These are phyloP conservation scores for Symmetrospora coprosmae DNA, from an alignment of 768 basidiomycete genomes.

Conservation along the genomic window DNA sequence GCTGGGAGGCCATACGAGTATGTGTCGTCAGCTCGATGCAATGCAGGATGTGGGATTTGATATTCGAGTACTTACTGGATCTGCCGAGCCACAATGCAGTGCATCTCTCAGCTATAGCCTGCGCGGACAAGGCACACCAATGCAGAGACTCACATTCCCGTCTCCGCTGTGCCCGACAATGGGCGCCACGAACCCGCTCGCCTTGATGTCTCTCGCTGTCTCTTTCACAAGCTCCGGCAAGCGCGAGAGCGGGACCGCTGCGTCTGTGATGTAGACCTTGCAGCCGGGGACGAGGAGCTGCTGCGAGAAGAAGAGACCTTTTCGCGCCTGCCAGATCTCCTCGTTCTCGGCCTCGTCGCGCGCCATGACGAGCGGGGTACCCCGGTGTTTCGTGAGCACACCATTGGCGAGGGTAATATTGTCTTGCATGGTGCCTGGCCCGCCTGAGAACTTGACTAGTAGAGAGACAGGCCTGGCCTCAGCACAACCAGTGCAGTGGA, in stretches of 20 bases:
- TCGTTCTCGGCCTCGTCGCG: constrained; percentile 71
- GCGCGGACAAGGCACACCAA: too few species aligned
- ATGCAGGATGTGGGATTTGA: too few species aligned
- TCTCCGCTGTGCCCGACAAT: constrained; percentile 13
- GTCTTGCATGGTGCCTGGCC: constrained; percentile 48
- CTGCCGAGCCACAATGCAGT: not conserved
- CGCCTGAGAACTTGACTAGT: constrained; percentile 84
- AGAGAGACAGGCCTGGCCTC: constrained; percentile 40
- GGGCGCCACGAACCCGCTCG: constrained; percentile 5
- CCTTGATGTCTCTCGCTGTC: not conserved
- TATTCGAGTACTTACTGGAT: not conserved
- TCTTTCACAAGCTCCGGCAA: constrained; percentile 10
- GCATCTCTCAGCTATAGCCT: not conserved
- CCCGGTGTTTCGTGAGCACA: constrained; percentile 55
- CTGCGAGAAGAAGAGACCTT: constrained; percentile 25
- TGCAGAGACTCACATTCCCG: constrained; percentile 8
- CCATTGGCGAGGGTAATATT: constrained; percentile 35
- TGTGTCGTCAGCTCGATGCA: too few species aligned
- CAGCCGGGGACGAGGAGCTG: constrained; percentile 43
- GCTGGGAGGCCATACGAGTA: not conserved
- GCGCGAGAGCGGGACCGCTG: constrained; percentile 45
- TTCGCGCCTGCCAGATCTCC: constrained; percentile 50
- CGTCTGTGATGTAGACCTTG: constrained; percentile 74
- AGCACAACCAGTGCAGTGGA: not conserved
- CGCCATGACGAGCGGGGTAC: constrained; percentile 57